phyloP scores from a whole-genome alignment of 805 yeast genomes.

The Metschnikowia baotianmanensis region DNA sequence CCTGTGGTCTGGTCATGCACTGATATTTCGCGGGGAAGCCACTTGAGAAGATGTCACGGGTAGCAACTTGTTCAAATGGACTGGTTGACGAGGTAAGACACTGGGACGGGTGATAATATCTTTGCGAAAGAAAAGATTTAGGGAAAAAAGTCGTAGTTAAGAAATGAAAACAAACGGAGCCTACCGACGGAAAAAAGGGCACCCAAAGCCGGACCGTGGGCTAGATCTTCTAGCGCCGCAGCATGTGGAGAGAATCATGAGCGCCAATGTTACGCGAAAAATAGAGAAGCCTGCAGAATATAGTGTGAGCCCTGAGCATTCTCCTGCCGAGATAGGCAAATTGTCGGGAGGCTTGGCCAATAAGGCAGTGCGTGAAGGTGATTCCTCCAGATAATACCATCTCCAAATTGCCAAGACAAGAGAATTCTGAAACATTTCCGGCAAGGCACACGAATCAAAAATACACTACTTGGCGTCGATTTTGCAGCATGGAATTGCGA shows the following conservation, averaged over 20 bases:
- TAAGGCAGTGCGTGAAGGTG: too few species aligned
- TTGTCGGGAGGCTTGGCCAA: background rate
- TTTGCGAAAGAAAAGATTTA: too few species aligned
- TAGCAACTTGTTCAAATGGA: background rate
- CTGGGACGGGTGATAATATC: too few species aligned
- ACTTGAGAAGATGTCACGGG: background rate
- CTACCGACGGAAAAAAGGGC: background rate
- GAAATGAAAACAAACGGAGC: background rate
- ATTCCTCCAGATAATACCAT: too few species aligned
- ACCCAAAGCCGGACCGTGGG: too few species aligned
- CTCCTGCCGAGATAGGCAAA: constrained; percentile 1
- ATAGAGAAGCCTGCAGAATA: constrained; percentile 1
- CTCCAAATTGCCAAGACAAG: too few species aligned
- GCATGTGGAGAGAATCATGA: constrained; percentile 8
- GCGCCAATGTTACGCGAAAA: constrained; percentile 11
- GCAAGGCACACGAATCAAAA: too few species aligned
- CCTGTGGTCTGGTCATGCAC: background rate
- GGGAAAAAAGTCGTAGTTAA: too few species aligned
- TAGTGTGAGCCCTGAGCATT: constrained; percentile 6
- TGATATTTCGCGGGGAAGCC: constrained; percentile 4
- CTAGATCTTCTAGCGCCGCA: too few species aligned
- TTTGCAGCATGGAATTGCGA: too few species aligned
- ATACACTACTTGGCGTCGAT: too few species aligned
- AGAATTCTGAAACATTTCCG: too few species aligned
- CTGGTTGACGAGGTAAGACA: background rate